phyloP scores from a whole-genome alignment of 2,329 filamentous ascomycete species.

The Harringtonia aguacate region DNA sequence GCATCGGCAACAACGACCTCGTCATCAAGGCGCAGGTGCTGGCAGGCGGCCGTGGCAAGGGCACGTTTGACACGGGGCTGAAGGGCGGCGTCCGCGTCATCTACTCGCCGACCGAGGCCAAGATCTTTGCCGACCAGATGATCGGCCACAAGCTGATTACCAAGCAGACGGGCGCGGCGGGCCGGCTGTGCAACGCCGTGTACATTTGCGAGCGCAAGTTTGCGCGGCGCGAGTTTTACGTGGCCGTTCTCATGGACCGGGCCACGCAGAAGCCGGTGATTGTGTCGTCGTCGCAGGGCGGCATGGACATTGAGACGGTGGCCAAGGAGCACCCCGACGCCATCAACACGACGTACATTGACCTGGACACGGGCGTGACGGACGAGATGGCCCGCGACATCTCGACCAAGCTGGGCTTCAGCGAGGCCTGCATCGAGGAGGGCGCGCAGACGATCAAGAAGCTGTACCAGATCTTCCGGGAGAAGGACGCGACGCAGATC shows the following conservation, averaged over 20 bases:
- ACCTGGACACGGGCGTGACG: conserved; percentile 91
- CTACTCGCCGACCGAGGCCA: conserved; percentile 92
- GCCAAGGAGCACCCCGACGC: conserved; percentile 96
- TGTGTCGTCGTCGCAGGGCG: conserved; percentile 94
- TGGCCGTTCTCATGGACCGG: conserved; percentile 97
- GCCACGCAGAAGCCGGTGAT: conserved; percentile 85
- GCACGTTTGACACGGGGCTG: conserved; percentile 93
- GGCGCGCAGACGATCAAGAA: conserved; percentile 97
- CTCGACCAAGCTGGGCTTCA: conserved; percentile 88
- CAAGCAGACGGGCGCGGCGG: conserved; percentile 93
- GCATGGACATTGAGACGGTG: conserved; percentile 98
- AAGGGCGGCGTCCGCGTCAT: conserved; percentile 98
- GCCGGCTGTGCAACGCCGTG: conserved; percentile 91
- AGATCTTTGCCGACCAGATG: conserved; percentile 99
- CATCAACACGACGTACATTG: conserved; percentile 85
- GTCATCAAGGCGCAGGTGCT: conserved; percentile 99
- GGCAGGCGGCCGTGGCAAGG: conserved; percentile 95
- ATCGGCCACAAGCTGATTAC: conserved; percentile 99
- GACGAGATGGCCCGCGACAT: conserved; percentile 90
- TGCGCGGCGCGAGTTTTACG: conserved; percentile 96
- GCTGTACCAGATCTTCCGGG: conserved; percentile 96
- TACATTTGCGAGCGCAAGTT: conserved; percentile 99
- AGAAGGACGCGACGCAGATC: conserved; percentile 97
- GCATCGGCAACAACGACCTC: conserved; percentile 90
- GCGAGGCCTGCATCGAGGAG: conserved; percentile 91